Evolutionary conservation across 2,329 filamentous ascomycete genomes (phyloP).

Genomic region (Aureobasidium sp.): DNA sequence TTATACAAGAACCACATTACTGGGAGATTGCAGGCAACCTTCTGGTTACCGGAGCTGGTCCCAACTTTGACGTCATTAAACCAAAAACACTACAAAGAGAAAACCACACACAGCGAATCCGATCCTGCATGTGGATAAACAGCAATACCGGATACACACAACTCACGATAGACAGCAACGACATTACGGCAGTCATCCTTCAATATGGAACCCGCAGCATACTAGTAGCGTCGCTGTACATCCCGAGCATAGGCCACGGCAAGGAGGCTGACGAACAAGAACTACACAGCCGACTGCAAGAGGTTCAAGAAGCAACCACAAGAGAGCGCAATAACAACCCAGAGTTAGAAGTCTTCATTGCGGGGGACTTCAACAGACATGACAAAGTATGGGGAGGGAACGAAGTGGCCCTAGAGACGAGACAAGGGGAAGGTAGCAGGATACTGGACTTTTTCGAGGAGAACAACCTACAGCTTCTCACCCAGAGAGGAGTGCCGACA

Average conservation of each 20-base stretch:
- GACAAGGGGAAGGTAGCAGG: not conserved
- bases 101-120: not conserved
- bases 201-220: not conserved
- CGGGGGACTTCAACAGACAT: not conserved
- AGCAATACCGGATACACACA: not conserved
- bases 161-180: not conserved
- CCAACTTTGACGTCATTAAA: conserved; percentile 1
- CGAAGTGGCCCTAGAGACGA: not conserved
- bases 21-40: not conserved
- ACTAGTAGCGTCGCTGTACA: not conserved
- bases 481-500: not conserved
- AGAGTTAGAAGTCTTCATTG: not conserved
- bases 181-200: not conserved
- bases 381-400: not conserved
- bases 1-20: conserved; percentile 8
- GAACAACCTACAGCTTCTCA: not conserved
- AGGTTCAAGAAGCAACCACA: not conserved
- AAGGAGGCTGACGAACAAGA: not conserved
- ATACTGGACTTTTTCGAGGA: not conserved
- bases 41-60: not conserved
- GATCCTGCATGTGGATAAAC: conserved; percentile 9
- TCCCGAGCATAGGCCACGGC: not conserved
- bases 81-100: conserved; percentile 7
- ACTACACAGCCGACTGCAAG: not conserved
- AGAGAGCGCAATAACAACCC: not conserved